These are phyloP conservation scores for Monosporascus cannonballus DNA, from an alignment of 2,329 filamentous ascomycete genomes.

Conservation along the genomic window DNA sequence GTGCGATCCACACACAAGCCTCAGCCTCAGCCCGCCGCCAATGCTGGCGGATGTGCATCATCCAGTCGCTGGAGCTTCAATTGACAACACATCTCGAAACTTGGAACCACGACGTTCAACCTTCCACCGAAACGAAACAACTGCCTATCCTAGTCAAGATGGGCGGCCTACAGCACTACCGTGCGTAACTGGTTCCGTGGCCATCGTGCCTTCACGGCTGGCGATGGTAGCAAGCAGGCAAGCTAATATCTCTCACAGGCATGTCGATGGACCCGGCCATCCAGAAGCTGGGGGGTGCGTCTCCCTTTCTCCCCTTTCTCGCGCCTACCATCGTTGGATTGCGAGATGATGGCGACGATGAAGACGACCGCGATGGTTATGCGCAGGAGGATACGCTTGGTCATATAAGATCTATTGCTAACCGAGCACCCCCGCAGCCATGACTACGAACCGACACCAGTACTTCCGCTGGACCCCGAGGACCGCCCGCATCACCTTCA, in stretches of 20 bases:
- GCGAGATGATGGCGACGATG: not conserved
- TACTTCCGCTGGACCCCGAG: constrained; percentile 92
- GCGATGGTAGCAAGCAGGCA: constrained; percentile 7
- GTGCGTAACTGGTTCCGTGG: constrained; percentile 21
- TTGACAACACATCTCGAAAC: not conserved
- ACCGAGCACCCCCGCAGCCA: constrained; percentile 48
- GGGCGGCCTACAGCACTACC: constrained; percentile 38
- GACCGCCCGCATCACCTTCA: constrained; percentile 73
- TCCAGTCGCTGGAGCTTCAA: not conserved
- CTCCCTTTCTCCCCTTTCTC: not conserved
- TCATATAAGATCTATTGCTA: not conserved
- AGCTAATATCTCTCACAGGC: constrained; percentile 31
- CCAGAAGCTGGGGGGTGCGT: constrained; percentile 40
- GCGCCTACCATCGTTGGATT: not conserved
- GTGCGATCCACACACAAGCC: too few relatives aligned
- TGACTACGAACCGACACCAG: constrained; percentile 79
- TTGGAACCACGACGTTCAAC: not conserved
- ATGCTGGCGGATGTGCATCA: not conserved
- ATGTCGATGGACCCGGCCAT: constrained; percentile 42
- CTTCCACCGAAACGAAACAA: constrained; percentile 9
- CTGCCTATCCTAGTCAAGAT: constrained; percentile 28
- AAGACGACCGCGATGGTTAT: not conserved
- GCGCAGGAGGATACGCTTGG: not conserved
- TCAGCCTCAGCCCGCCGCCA: too few relatives aligned
- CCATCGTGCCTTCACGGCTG: not conserved